A percentile compares a stretch with the other conserved stretches of the same genome.
Conservation (phyloP, 2,329 filamentous ascomycete genomes). For the Arthrobotrys conoides region DNA sequence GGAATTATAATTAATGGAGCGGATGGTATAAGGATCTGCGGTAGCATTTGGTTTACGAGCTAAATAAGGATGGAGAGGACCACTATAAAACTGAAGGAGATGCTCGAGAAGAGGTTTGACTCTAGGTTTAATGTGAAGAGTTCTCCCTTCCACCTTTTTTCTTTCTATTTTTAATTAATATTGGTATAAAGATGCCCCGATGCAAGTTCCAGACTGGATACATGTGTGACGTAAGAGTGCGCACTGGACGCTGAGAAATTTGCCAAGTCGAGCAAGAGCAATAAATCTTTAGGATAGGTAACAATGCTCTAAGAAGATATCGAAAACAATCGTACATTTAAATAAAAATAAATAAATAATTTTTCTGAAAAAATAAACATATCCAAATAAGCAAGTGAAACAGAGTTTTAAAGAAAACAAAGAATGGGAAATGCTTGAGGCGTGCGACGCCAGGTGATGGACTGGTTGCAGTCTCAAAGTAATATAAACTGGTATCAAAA, state of each 20-base stretch:
- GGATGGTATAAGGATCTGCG: no score
- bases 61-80: no score
- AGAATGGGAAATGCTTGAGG: neutral
- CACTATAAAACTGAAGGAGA: neutral
- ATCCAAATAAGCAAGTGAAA: neutral
- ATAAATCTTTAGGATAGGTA: constrained; percentile 7
- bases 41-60: no score
- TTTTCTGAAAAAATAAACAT: no score
- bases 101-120: neutral
- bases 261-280: neutral
- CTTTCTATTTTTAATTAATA: neutral
- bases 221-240: constrained; percentile 31
- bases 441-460: neutral
- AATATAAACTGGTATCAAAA: neutral
- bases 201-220: constrained; percentile 10
- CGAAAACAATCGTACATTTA: neutral
- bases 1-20: no score
- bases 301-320: constrained; percentile 20
- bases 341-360: neutral
- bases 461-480: constrained; percentile 11
- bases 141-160: neutral
- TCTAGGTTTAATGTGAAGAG: no score
- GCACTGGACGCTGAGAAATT: neutral
- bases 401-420: neutral
- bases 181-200: neutral